Evolutionary conservation across 768 basidiomycete genomes (phyloP), one percentile per base, ranked within the genome.

Genomic region (Astraeus odoratus): DNA sequence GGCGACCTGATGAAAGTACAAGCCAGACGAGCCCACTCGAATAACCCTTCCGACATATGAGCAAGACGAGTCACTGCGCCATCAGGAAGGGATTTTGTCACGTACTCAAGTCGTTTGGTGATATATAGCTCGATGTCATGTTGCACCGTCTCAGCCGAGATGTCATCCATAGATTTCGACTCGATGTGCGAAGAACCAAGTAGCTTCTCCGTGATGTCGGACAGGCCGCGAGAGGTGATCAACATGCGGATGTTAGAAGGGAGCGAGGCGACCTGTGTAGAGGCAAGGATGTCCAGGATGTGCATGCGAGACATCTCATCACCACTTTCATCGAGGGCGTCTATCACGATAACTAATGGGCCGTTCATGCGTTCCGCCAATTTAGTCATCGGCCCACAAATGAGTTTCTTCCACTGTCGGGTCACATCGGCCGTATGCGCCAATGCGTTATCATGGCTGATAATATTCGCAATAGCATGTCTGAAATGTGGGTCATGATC

Each of bases 31-130:
- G 29, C 41, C 39, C 41, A 47, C 24, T 29, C 20, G 22, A 43
- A 43, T 10, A 43, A n/a, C 15, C 31, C 42, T 22, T 43, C 25
- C 20, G 36, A 19, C 20, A 19, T 19, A 5, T 35, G 47, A 46
- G 57, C 52, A 30, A 25, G 44, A 50, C 60, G 16, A 16, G 8
- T n/a, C 9, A 35, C 34, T 35, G 16, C 34, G 1, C 16, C 10
- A 9, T 35, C 34, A 16, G 16, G 16, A 10, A 35, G 8, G n/a
- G n/a, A n/a, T 10, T 35, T 19, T 4, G 4, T 6, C 16, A 35
- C 16, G 12, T 35, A 10, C 8, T 19, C 13, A 35, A 35, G 34
- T 4, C 19, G 34, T 9, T 18, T 35, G 6, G n/a, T 16, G 19
- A 35, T 19, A 10, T 18, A 35, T 9, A 35, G 16, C n/a, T 7